Evolutionary conservation across 768 basidiomycete genomes (phyloP).

Genomic region (Termitomyces heimii): DNA sequence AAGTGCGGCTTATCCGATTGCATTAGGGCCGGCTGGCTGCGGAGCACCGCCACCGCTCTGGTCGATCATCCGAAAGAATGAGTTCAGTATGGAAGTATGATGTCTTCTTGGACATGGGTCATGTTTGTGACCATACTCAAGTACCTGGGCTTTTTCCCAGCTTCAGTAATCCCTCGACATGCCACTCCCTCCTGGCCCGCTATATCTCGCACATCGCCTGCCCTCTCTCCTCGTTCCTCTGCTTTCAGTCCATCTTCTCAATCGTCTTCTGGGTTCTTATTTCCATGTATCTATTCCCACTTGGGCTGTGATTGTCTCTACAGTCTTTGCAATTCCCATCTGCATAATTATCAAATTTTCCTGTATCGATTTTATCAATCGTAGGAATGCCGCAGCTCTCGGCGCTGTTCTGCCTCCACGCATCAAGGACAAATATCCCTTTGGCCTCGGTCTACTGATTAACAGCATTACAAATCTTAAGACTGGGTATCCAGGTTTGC

Average conservation of each 20-base stretch:
- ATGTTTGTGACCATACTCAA: conserved; percentile 4
- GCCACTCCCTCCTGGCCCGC: conserved; percentile 14
- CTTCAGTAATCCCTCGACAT: neutral
- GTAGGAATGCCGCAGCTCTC: conserved; percentile 21
- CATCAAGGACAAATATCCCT: conserved; percentile 19
- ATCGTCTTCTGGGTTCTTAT: neutral
- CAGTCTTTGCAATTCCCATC: conserved; percentile 10
- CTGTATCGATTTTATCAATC: conserved; percentile 16
- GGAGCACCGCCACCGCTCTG: conserved; percentile 1
- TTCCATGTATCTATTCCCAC: conserved; percentile 7
- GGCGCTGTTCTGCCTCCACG: conserved; percentile 28
- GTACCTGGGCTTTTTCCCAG: neutral
- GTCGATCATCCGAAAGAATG: neutral
- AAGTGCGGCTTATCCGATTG: conserved; percentile 27
- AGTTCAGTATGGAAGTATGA: neutral
- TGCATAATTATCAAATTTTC: conserved; percentile 10
- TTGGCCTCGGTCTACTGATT: conserved; percentile 17
- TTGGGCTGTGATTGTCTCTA: conserved; percentile 6
- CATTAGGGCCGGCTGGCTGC: conserved; percentile 25
- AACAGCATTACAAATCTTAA: conserved; percentile 18
- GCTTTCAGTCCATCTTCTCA: conserved; percentile 8
- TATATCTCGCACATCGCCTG: conserved; percentile 9
- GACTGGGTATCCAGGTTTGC: conserved; percentile 28
- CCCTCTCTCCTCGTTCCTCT: conserved; percentile 12
- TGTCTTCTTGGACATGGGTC: neutral